Conservation (phyloP, 306 rosid species). For the Lablab purpureus region DNA sequence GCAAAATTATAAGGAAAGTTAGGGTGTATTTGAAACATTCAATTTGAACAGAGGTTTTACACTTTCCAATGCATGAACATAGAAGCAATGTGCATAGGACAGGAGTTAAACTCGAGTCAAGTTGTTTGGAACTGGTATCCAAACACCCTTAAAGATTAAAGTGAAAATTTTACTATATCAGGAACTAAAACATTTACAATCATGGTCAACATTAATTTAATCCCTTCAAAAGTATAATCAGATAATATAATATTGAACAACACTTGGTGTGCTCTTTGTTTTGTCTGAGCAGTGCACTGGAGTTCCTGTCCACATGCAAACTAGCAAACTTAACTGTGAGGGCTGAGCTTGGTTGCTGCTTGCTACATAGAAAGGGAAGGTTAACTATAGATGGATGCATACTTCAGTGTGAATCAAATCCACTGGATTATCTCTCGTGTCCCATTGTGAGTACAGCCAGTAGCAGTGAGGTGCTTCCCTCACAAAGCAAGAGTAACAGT, state of each 20-base stretch:
- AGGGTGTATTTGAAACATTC: neutral
- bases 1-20: neutral
- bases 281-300: constrained; percentile 84
- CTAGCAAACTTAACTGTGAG: constrained; percentile 86
- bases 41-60: neutral
- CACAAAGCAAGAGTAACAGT: constrained; percentile 48
- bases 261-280: constrained; percentile 47
- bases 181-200: neutral
- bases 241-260: constrained; percentile 37
- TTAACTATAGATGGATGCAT: constrained; percentile 83
- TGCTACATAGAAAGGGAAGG: constrained; percentile 93
- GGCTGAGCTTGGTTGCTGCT: constrained; percentile 95
- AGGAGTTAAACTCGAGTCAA: neutral
- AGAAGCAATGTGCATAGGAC: neutral
- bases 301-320: constrained; percentile 89
- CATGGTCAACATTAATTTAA: neutral
- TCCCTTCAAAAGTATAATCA: neutral
- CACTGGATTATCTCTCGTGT: constrained; percentile 87
- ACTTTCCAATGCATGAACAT: neutral
- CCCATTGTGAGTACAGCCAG: constrained; percentile 84
- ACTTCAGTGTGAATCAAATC: constrained; percentile 88
- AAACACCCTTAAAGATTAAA: neutral
- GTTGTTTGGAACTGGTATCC: neutral
- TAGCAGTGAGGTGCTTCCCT: constrained; percentile 54
- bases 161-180: neutral